Percentiles rank a stretch among this genome's conserved stretches.
Conservation (phyloP, 495 filamentous ascomycete species). For the Bacidia rubella region DNA sequence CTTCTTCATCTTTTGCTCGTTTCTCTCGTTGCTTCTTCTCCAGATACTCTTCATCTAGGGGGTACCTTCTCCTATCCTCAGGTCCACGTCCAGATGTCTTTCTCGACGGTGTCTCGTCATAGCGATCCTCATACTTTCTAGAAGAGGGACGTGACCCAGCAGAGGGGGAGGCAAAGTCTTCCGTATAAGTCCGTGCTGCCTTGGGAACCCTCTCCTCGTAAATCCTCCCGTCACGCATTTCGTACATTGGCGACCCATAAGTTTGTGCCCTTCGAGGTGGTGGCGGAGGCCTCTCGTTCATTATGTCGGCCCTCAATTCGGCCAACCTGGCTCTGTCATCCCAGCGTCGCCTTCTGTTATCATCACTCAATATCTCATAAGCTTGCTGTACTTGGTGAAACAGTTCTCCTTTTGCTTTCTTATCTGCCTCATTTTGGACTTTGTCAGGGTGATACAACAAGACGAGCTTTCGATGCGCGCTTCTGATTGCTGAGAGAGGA, state of each 20-base stretch:
- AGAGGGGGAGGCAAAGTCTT: slow-evolving; percentile 26
- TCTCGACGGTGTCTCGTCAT: slow-evolving; percentile 13
- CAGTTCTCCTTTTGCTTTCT: slow-evolving; percentile 58
- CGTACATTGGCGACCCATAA: slow-evolving; percentile 20
- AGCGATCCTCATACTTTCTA: slow-evolving; percentile 14
- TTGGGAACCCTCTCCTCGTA: slow-evolving; percentile 35
- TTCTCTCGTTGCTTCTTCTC: slow-evolving; percentile 20
- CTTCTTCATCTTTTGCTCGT: slow-evolving; percentile 7
- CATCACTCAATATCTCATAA: slow-evolving; percentile 82
- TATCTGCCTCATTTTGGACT: slow-evolving; percentile 59
- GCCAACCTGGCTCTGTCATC: slow-evolving; percentile 59
- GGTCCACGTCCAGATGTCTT: slow-evolving; percentile 21
- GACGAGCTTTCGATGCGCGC: slow-evolving; percentile 79
- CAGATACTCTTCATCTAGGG: slow-evolving; percentile 18
- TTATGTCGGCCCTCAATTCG: slow-evolving; percentile 40
- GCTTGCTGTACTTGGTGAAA: slow-evolving; percentile 91
- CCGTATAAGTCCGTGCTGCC: slow-evolving; percentile 15
- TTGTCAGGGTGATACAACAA: slow-evolving; percentile 95
- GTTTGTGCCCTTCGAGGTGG: slow-evolving; percentile 6
- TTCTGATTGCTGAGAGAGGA: slow-evolving; percentile 57
- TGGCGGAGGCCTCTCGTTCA: slow-evolving; percentile 22
- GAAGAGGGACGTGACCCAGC: slow-evolving; percentile 19
- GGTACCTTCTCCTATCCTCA: slow-evolving; percentile 20
- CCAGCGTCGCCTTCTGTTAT: slow-evolving; percentile 54
- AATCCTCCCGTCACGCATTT: slow-evolving; percentile 32